A percentile compares a stretch with the other conserved stretches of the same genome.
Conservation (phyloP, 176 grass and related monocot genomes). For the Carex myosuroides region DNA sequence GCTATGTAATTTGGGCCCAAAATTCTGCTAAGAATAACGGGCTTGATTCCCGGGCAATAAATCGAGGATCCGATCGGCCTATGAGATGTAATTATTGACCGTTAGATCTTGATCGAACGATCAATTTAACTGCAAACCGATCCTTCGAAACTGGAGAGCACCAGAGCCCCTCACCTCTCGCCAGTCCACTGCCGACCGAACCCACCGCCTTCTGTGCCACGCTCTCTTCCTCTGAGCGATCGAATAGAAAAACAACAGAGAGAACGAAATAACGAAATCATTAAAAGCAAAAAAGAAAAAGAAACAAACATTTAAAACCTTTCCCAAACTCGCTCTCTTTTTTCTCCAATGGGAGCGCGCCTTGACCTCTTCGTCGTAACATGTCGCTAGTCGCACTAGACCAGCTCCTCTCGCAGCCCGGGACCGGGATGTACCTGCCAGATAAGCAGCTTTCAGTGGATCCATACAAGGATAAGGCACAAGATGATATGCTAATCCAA, state of each 20-base stretch:
- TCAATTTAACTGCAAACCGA: too few species aligned
- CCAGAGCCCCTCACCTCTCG: slow-evolving; percentile 13
- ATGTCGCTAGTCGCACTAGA: slow-evolving; percentile 48
- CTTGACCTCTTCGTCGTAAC: not conserved
- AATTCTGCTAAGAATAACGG: not conserved
- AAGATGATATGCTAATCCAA: slow-evolving; percentile 36
- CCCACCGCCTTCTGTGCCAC: not conserved
- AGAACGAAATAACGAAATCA: not conserved
- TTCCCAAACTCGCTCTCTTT: not conserved
- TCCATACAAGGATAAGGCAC: slow-evolving; percentile 24
- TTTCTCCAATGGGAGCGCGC: slow-evolving; percentile 2
- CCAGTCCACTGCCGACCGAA: not conserved
- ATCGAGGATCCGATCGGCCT: not conserved
- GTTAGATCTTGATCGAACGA: not conserved
- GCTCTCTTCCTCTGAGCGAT: not conserved
- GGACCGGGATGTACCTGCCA: slow-evolving; percentile 46
- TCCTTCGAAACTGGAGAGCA: not conserved
- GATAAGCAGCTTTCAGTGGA: slow-evolving; percentile 16
- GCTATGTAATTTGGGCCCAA: not conserved
- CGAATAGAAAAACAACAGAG: not conserved
- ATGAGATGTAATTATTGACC: not conserved
- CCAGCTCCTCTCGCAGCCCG: slow-evolving; percentile 24
- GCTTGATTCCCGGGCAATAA: not conserved
- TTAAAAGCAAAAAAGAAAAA: not conserved
- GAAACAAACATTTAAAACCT: not conserved